A percentile compares a stretch with the other conserved stretches of the same genome.
Evolutionary conservation across 768 basidiomycete genomes (phyloP).

Genomic region (Trametes gibbosa): DNA sequence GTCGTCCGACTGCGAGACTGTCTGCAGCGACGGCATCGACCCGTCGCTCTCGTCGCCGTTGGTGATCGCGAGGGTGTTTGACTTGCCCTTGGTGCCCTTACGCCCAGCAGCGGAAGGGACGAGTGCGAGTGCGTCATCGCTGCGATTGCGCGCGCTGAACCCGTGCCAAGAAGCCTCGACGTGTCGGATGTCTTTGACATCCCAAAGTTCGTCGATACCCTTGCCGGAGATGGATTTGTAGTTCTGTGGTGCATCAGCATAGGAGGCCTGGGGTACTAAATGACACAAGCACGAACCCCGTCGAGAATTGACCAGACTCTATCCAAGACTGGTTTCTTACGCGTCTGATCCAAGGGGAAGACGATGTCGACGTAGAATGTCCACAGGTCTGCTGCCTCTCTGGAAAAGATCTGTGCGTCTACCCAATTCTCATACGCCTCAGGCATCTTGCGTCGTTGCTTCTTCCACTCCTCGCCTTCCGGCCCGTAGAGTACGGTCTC

Average conservation of each 20-base stretch:
- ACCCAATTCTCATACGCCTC: constrained; percentile 64
- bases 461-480: constrained; percentile 53
- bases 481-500: constrained; percentile 59
- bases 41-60: constrained; percentile 44
- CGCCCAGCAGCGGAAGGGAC: constrained; percentile 21
- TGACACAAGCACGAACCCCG: constrained; percentile 37
- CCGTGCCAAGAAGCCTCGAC: constrained; percentile 60
- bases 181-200: constrained; percentile 48
- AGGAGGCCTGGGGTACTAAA: not conserved
- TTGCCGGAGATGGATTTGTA: constrained; percentile 51
- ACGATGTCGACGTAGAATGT: constrained; percentile 54
- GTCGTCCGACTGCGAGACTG: constrained; percentile 60
- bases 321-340: constrained; percentile 46
- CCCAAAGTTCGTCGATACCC: constrained; percentile 64
- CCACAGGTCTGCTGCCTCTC: constrained; percentile 49
- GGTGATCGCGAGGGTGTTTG: constrained; percentile 51
- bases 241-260: constrained; percentile 42
- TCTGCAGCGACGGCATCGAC: constrained; percentile 69
- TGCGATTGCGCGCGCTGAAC: constrained; percentile 34
- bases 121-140: constrained; percentile 26
- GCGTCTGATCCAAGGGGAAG: constrained; percentile 57
- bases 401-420: constrained; percentile 64
- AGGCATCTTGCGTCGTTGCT: constrained; percentile 49
- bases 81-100: constrained; percentile 28
- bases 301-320: constrained; percentile 66